Percentiles rank a stretch among this genome's conserved stretches.
Evolutionary conservation across 306 rosid species (phyloP).

Genomic region (Phaseolus lunatus): DNA sequence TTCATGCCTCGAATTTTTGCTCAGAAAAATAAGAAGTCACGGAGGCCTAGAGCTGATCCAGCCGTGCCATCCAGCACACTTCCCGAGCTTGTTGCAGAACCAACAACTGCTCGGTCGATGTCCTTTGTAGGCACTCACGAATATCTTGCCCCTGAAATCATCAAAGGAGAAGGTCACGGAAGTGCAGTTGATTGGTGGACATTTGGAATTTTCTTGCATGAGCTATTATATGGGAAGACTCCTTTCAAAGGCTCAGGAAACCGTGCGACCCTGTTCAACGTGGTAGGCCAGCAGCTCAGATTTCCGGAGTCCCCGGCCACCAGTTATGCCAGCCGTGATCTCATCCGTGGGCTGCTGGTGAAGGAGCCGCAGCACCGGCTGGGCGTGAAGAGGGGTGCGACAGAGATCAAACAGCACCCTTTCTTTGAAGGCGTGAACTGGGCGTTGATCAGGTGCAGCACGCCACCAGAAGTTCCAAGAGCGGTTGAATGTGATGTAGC

Average conservation of each 20-base stretch:
- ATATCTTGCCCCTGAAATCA: constrained; percentile 65
- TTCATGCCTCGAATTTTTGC: constrained; percentile 54
- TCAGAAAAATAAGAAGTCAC: constrained; percentile 50
- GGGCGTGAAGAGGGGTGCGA: constrained; percentile 91
- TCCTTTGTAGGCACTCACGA: constrained; percentile 67
- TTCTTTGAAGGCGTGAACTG: constrained; percentile 95
- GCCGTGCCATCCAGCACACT: constrained; percentile 48
- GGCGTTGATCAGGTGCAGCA: constrained; percentile 92
- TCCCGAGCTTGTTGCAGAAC: constrained; percentile 66
- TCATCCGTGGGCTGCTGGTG: constrained; percentile 80
- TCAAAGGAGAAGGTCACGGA: constrained; percentile 68
- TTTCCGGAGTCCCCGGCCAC: constrained; percentile 86
- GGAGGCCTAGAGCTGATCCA: constrained; percentile 49
- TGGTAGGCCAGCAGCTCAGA: constrained; percentile 88
- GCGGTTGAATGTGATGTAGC: constrained; percentile 72
- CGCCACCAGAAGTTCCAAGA: constrained; percentile 94
- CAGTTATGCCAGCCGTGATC: constrained; percentile 81
- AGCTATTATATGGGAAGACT: constrained; percentile 56
- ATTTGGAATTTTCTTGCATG: constrained; percentile 62
- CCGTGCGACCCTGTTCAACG: constrained; percentile 93
- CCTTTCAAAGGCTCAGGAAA: constrained; percentile 83
- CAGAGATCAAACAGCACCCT: constrained; percentile 93
- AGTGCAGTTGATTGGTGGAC: constrained; percentile 76
- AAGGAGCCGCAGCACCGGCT: constrained; percentile 94
- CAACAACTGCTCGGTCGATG: constrained; percentile 60